Evolutionary conservation across 208 protist genomes (phyloP).

Genomic region (Wallacemonas sp.): DNA sequence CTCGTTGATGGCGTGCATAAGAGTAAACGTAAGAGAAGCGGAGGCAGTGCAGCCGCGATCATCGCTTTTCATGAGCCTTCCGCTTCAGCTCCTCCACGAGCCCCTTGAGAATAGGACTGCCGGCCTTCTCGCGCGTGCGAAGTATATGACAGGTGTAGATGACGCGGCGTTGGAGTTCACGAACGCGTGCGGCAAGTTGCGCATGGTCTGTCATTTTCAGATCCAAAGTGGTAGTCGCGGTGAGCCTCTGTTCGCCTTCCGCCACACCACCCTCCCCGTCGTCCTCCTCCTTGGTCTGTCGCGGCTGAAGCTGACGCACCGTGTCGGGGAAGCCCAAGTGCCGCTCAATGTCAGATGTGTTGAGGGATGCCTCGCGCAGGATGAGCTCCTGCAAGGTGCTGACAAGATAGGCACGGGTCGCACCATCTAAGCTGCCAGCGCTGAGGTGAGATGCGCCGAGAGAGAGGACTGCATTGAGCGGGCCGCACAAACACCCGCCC

Average conservation of each 20-base stretch:
- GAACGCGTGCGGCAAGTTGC: not conserved
- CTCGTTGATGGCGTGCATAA: too few relatives aligned
- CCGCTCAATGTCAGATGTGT: not conserved
- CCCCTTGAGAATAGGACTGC: not conserved
- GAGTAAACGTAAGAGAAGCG: too few relatives aligned
- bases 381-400: not conserved
- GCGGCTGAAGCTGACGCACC: not conserved
- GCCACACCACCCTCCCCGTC: too few relatives aligned
- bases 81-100: not conserved
- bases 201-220: not conserved
- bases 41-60: too few relatives aligned
- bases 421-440: too few relatives aligned
- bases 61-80: too few relatives aligned
- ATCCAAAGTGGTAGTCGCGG: too few relatives aligned
- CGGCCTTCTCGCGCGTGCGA: not conserved
- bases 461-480: too few relatives aligned
- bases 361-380: not conserved
- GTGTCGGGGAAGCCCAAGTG: not conserved
- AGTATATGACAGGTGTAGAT: slow-evolving; percentile 5
- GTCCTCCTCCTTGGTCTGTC: not conserved
- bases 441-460: too few relatives aligned
- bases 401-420: too few relatives aligned
- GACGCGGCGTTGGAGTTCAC: not conserved
- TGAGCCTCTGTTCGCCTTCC: too few relatives aligned
- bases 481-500: slow-evolving; percentile 3